Conservation (phyloP, 2,329 filamentous ascomycete genomes). For the Catunica adiposa region DNA sequence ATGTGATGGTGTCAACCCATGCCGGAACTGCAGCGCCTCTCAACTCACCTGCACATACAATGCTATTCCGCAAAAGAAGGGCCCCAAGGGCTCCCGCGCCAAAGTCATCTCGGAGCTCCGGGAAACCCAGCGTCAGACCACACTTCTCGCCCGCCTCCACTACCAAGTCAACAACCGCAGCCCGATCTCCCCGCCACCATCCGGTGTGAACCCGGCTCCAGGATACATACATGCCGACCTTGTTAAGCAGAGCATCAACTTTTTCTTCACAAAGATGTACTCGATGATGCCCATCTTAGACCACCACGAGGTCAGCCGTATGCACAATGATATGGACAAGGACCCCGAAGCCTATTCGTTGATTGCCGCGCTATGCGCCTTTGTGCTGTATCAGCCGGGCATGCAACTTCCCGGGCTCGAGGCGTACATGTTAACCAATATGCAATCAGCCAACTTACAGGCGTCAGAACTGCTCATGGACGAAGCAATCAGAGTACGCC, state of each 20-base stretch:
- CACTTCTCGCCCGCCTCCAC: slow-evolving; percentile 44
- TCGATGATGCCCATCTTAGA: slow-evolving; percentile 46
- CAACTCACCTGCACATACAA: slow-evolving; percentile 57
- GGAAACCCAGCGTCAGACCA: slow-evolving; percentile 50
- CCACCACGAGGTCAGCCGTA: slow-evolving; percentile 39
- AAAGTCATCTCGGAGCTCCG: slow-evolving; percentile 61
- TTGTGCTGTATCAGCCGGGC: slow-evolving; percentile 53
- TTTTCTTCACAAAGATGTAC: slow-evolving; percentile 54
- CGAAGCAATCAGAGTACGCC: slow-evolving; percentile 48
- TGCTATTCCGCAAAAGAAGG: slow-evolving; percentile 60
- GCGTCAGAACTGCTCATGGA: slow-evolving; percentile 51
- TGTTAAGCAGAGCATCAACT: slow-evolving; percentile 48
- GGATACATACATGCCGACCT: slow-evolving; percentile 45
- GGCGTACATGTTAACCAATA: slow-evolving; percentile 37
- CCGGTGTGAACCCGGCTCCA: slow-evolving; percentile 32
- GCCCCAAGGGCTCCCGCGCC: slow-evolving; percentile 55
- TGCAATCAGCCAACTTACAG: slow-evolving; percentile 43
- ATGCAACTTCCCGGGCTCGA: slow-evolving; percentile 43
- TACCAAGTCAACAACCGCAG: slow-evolving; percentile 36
- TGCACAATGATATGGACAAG: slow-evolving; percentile 43
- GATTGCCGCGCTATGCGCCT: slow-evolving; percentile 46
- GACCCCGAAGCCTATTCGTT: slow-evolving; percentile 48
- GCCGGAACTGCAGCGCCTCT: slow-evolving; percentile 52
- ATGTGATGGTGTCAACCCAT: slow-evolving; percentile 54
- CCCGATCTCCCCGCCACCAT: slow-evolving; percentile 20